Base-by-base conservation (phyloP, 2,329 filamentous ascomycete genomes). In the Diaporthe vexans region DNA sequence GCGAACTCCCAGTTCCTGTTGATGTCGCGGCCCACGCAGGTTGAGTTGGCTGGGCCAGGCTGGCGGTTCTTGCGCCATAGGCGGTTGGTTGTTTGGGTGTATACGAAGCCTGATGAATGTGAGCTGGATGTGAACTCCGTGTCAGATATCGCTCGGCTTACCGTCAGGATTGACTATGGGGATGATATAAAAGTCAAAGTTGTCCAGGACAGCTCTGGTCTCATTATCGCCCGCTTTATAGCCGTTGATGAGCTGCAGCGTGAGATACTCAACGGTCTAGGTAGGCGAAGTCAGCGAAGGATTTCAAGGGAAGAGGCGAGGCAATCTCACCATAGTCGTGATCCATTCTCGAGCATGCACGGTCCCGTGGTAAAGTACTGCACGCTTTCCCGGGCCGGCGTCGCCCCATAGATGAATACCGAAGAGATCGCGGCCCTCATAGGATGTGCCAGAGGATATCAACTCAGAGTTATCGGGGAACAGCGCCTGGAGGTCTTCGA, bases 141-240 rank as follows among this genome's bases (percentile, higher is more conserved):
- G n/a, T n/a, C n/a, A n/a, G n/a, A n/a, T n/a, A n/a, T n/a, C n/a
- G n/a, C n/a, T n/a, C n/a, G n/a, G 71, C 83, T 78, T 79, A 88
- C 87, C 89, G 71, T 92, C 90, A 0, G 90, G 89, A 78, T 92
- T 92, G 19, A 91, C 89, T 33, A 92, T 82, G 4, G 91, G 90
- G 74, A 92, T 86, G 77, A 93, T 87, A 80, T 91, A 92, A 77
- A 91, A 91, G 81, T 94, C 92, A 79, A 91, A 92, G 73, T 85
- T 88, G 81, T 92, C 86, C 29, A 93, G 84, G 70, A 89, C 57
- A 26, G 24, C 7, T 24, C 8, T 15, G 3, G 56, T 48, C 1
- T 52, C 63, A 24, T 52, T 67, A 15, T 67, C n/a, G 4, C 63
- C 63, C 21, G 21, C 63, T 21, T 67, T 52, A n/a, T 67, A 67